Base-by-base conservation (phyloP, 768 basidiomycete genomes). In the Boletus tomentosulus region DNA sequence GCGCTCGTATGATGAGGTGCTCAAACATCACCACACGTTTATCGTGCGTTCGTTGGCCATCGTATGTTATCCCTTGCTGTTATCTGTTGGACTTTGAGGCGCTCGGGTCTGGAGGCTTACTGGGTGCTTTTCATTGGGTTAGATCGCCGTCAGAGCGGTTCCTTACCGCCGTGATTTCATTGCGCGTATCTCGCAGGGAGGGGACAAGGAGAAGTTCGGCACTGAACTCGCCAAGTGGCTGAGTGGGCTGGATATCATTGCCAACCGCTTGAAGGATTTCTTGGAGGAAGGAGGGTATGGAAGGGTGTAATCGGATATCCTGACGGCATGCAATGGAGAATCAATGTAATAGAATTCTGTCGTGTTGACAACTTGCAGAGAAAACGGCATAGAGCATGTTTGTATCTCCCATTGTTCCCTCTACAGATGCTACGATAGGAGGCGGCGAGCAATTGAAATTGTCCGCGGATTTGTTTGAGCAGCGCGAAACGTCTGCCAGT, bases 21-120 rank as follows among this genome's bases (percentile, higher is more conserved):
- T 90, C 47, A 73, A 69, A 48, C 84, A 82, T 55, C 85, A 88
- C 67, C 85, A 87, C 64, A 74, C 80, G 0, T 86, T 86, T 65
- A 30, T 88, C 58, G 76, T 89, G 55, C 83, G 86, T 24, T 80
- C 84, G 22, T 51, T 70, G n/a, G 70, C 68, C 24, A 50, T 42
- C 33, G 68, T 70, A 70, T 57, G 68, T 68, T 31, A 60, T 46
- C 19, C 51, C 16, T 44, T 28, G 22, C 37, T 41, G 10, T 46
- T 1, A 50, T 30, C 9, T 8, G 7, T 6, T 30, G 1, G 28
- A 9, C 19, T 19, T 19, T 19, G 19, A 7, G 27, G 27, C 27
- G 27, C 27, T 27, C 19, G 1, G 19, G 41, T 39, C n/a, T 34
- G 42, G 19, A 3, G 35, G 37, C 31, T 62, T 25, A 57, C 35